phyloP scores from a whole-genome alignment of 768 basidiomycete genomes.

The Russula compacta region DNA sequence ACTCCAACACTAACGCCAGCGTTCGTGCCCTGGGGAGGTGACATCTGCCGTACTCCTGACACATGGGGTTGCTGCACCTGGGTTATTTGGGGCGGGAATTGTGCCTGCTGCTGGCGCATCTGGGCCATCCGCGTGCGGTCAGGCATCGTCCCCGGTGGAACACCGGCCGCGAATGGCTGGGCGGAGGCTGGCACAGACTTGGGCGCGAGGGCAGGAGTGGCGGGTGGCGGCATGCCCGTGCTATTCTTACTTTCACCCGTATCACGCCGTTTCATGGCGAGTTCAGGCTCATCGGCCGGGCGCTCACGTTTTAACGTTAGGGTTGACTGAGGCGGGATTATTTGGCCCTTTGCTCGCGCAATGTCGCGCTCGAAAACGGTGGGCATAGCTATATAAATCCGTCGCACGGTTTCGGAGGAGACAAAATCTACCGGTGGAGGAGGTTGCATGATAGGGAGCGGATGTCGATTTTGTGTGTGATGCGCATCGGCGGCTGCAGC shows the following conservation, averaged over 20 bases:
- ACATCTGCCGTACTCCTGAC: constrained; percentile 13
- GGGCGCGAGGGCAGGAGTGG: not conserved
- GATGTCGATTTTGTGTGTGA: constrained; percentile 21
- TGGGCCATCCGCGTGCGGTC: constrained; percentile 8
- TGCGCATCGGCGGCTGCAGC: constrained; percentile 56
- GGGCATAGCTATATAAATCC: constrained; percentile 55
- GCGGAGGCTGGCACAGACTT: constrained; percentile 5
- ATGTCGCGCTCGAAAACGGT: constrained; percentile 46
- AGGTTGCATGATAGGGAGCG: constrained; percentile 50
- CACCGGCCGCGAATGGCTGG: not conserved
- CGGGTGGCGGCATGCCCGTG: constrained; percentile 26
- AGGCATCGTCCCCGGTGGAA: not conserved
- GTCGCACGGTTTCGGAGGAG: constrained; percentile 49
- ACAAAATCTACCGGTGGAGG: constrained; percentile 43
- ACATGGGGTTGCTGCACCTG: constrained; percentile 3
- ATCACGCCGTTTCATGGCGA: constrained; percentile 57
- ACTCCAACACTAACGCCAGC: not conserved
- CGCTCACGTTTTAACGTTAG: constrained; percentile 54
- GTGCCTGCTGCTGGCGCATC: constrained; percentile 15
- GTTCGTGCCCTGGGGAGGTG: constrained; percentile 7
- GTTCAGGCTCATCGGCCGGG: constrained; percentile 39
- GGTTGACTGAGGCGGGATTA: constrained; percentile 18
- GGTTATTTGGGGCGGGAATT: constrained; percentile 4
- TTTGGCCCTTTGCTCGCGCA: constrained; percentile 25
- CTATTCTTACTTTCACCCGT: constrained; percentile 51